Evolutionary conservation across 2,329 filamentous ascomycete genomes (phyloP), one percentile per base, ranked within the genome.

Genomic region (Xylariaceae sp.): DNA sequence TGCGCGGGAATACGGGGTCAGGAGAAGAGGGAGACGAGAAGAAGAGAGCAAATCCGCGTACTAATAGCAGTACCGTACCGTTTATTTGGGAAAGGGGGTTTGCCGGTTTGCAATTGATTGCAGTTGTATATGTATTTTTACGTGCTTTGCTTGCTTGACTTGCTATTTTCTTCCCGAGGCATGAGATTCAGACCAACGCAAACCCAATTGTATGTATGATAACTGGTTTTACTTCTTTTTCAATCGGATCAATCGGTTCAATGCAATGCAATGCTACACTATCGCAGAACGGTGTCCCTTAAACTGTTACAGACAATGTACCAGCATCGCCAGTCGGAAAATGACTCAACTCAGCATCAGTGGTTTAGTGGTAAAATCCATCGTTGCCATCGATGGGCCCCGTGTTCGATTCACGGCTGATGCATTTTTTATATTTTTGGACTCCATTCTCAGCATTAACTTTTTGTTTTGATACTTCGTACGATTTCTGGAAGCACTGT

Each of bases 321-420:
- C 1, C 37, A 4, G 1, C 37, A 42, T 42, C 37, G 11, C 11
- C 18, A 39, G 51, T 39, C 34, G 42, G 39, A 34, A 52, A 52
- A 42, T 42, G 37, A 42, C 37, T 42, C 11, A 42, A 30, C 11
- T 2, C 2, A 13, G 74, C 49, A 51, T 51, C 49, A 51, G 49
- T 51, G 49, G 49, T 51, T 51, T 51, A 78, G 75, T 77, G 76
- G 75, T 78, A 78, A 77, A 77, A 78, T 78, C 74, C 75, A 76
- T 78, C 76, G 76, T 78, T 78, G 76, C 76, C 76, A 78, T 78
- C 75, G 76, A 78, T 76, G 75, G 74, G 76, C 74, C 73, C 74
- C 74, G 73, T 66, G 74, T 75, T 76, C 74, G 73, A 75, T 75
- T 76, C 74, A 65, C 73, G 73, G 73, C 71, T 73, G 65, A 70